Evolutionary conservation across 148 eudicot genomes (phyloP).

Genomic region (Dysphania ambrosioides): DNA sequence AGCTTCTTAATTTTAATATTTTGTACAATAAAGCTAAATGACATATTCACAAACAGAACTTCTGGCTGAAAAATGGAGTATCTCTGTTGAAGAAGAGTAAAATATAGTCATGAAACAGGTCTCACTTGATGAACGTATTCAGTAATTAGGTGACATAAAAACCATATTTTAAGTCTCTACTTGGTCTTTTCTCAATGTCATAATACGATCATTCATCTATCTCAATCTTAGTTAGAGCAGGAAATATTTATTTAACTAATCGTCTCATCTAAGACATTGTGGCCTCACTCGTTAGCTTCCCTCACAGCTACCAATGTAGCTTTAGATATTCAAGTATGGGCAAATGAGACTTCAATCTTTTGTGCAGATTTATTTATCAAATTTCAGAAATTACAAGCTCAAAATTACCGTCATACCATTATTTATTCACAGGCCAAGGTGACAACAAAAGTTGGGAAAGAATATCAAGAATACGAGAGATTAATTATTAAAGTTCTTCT

Average conservation of each 20-base stretch:
- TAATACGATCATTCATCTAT: background rate
- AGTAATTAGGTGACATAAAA: background rate
- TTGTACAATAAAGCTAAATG: conserved; percentile 8
- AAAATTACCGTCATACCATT: too few species aligned
- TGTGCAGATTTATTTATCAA: too few species aligned
- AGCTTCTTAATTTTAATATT: background rate
- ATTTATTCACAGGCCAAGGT: background rate
- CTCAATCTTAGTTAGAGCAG: background rate
- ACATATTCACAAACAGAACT: conserved; percentile 11
- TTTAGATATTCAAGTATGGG: background rate
- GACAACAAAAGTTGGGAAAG: background rate
- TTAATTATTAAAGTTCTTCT: too few species aligned
- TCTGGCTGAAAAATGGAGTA: background rate
- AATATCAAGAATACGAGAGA: background rate
- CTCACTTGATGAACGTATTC: background rate
- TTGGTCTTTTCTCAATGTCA: conserved; percentile 1
- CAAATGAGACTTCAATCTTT: conserved; percentile 1
- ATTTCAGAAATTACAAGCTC: too few species aligned
- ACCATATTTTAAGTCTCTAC: too few species aligned
- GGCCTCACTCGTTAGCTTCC: too few species aligned
- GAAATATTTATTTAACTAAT: too few species aligned
- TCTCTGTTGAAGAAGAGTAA: background rate
- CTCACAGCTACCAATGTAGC: background rate
- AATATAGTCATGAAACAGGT: background rate
- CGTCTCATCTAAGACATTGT: too few species aligned